Conservation (phyloP, 2,329 filamentous ascomycete species). For the Paraconiothyrium sp. region DNA sequence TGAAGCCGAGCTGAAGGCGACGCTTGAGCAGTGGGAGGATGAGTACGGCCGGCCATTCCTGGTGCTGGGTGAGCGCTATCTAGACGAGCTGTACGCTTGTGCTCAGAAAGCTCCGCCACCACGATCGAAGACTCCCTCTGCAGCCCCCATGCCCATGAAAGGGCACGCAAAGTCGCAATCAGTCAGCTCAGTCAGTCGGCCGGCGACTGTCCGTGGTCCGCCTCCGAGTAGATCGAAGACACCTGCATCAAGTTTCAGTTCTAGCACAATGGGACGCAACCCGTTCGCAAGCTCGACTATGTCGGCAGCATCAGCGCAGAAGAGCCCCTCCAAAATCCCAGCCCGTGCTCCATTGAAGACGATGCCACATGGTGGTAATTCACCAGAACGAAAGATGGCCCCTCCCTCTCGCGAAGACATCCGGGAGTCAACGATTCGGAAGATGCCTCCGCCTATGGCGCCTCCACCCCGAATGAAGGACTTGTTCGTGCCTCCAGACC, state of each 20-base stretch:
- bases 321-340: constrained; percentile 75
- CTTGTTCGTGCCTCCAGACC: constrained; percentile 67
- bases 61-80: constrained; percentile 89
- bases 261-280: constrained; percentile 41
- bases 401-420: constrained; percentile 39
- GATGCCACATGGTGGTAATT: constrained; percentile 77
- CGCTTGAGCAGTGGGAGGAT: constrained; percentile 88
- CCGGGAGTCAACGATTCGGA: constrained; percentile 37
- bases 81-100: constrained; percentile 80
- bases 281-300: constrained; percentile 48
- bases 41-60: constrained; percentile 94
- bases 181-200: constrained; percentile 41
- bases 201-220: constrained; percentile 53
- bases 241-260: constrained; percentile 48
- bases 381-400: constrained; percentile 71
- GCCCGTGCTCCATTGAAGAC: constrained; percentile 74
- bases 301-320: constrained; percentile 40
- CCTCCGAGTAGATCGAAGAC: constrained; percentile 57
- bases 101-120: constrained; percentile 68
- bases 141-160: constrained; percentile 41
- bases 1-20: constrained; percentile 80
- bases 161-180: constrained; percentile 44
- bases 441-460: constrained; percentile 59
- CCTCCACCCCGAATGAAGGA: constrained; percentile 93
- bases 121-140: constrained; percentile 79